Evolutionary conservation across 2,329 filamentous ascomycete species (phyloP).

Genomic region (Chalaropsis ovoidea): DNA sequence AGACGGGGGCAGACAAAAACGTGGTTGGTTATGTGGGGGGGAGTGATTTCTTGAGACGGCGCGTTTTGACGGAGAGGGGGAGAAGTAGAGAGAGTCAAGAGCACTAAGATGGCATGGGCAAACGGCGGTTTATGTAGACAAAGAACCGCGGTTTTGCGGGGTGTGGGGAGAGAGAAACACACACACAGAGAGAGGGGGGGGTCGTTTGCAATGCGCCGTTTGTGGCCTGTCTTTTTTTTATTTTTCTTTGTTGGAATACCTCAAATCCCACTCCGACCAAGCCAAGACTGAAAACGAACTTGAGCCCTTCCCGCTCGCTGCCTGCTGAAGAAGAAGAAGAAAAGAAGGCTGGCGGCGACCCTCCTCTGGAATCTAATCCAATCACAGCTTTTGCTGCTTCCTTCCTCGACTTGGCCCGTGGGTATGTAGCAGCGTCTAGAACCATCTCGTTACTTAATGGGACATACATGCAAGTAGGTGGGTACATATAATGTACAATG

Average conservation of each 20-base stretch:
- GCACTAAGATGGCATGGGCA: neutral
- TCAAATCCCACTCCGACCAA: neutral
- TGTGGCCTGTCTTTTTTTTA: neutral
- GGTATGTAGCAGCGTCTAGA: too few species aligned
- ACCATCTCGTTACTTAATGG: too few species aligned
- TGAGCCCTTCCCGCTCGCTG: too few species aligned
- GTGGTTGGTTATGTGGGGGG: too few species aligned
- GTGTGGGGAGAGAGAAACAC: neutral
- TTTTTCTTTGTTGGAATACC: neutral
- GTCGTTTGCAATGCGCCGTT: neutral
- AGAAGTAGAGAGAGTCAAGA: neutral
- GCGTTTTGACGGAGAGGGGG: neutral
- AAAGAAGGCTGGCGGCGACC: too few species aligned
- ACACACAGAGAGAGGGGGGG: neutral
- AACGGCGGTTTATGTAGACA: constrained; percentile 1
- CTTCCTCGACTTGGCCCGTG: too few species aligned
- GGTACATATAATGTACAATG: too few species aligned
- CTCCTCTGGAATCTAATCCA: too few species aligned
- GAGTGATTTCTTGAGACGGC: neutral
- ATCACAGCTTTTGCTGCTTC: too few species aligned
- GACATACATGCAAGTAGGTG: too few species aligned
- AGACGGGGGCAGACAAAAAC: neutral
- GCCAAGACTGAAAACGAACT: too few species aligned
- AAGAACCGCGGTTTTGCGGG: neutral
- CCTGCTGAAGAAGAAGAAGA: too few species aligned